These are phyloP conservation scores for Lipomyces spencermartinsiae DNA, from an alignment of 805 yeast species.

Conservation along the genomic window DNA sequence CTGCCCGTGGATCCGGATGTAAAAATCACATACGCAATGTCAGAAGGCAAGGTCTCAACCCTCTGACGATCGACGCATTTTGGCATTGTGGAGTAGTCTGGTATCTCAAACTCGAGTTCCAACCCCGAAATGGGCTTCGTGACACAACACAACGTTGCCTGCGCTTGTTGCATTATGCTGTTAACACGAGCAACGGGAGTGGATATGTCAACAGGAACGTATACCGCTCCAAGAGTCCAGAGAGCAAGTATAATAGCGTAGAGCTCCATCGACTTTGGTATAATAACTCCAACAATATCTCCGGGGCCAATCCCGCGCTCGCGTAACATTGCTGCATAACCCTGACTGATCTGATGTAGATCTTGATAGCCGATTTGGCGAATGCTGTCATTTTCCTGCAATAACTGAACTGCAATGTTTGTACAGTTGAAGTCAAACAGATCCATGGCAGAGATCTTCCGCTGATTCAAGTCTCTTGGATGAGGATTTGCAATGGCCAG, in stretches of 20 bases:
- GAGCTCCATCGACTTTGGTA: constrained; percentile 29
- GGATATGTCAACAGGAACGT: constrained; percentile 34
- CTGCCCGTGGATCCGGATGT: constrained; percentile 42
- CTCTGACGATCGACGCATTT: background rate
- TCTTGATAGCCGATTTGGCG: constrained; percentile 10
- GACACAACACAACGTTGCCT: constrained; percentile 10
- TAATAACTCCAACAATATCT: constrained; percentile 22
- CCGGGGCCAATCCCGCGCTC: constrained; percentile 6
- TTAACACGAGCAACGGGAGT: constrained; percentile 30
- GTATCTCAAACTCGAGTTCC: background rate
- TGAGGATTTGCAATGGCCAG: constrained; percentile 22
- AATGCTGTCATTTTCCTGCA: background rate
- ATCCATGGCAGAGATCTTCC: background rate
- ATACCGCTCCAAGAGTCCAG: constrained; percentile 37
- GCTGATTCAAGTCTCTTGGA: constrained; percentile 15
- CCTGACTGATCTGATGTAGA: background rate
- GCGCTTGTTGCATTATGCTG: constrained; percentile 4
- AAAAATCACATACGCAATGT: constrained; percentile 37
- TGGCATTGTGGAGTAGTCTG: constrained; percentile 4
- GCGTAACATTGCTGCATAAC: constrained; percentile 5
- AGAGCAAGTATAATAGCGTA: constrained; percentile 33
- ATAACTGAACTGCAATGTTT: constrained; percentile 20
- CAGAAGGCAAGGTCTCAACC: background rate
- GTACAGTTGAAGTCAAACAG: constrained; percentile 17
- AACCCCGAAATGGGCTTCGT: background rate